A percentile compares a stretch with the other conserved stretches of the same genome.
These are phyloP conservation scores for Plectosphaerella sp. DNA, from an alignment of 2,329 filamentous ascomycete genomes.

Conservation along the genomic window DNA sequence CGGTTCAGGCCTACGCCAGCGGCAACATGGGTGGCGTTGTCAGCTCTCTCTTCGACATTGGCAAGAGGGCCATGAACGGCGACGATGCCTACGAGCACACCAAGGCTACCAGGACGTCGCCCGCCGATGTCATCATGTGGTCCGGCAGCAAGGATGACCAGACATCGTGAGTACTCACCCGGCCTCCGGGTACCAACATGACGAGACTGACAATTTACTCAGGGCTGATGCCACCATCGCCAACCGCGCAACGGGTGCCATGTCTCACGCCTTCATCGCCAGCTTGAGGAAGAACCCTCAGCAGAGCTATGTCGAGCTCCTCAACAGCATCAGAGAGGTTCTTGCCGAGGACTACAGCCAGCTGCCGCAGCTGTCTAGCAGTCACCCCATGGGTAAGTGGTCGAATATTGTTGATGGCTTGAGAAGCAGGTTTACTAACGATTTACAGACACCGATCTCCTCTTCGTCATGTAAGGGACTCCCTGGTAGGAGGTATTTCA, in stretches of 20 bases:
- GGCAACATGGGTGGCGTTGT: conserved; percentile 83
- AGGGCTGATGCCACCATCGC: conserved; percentile 91
- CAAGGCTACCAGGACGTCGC: conserved; percentile 83
- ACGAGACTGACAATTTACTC: neutral
- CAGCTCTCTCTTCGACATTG: conserved; percentile 72
- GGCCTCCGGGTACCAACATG: neutral
- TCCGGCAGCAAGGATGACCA: conserved; percentile 95
- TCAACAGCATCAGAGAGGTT: conserved; percentile 95
- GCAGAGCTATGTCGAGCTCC: conserved; percentile 93
- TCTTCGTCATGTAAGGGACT: neutral
- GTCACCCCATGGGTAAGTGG: conserved; percentile 83
- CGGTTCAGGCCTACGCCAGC: conserved; percentile 37
- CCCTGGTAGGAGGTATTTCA: neutral
- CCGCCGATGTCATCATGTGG: conserved; percentile 96
- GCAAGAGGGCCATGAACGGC: conserved; percentile 84
- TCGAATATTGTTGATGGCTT: neutral
- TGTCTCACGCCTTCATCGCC: conserved; percentile 96
- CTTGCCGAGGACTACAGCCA: conserved; percentile 83
- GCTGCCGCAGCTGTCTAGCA: conserved; percentile 94
- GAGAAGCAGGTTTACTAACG: neutral
- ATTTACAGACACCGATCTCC: neutral
- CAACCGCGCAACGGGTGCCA: conserved; percentile 89
- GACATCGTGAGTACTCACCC: conserved; percentile 67
- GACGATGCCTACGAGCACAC: conserved; percentile 78
- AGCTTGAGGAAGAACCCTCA: conserved; percentile 94